These are phyloP conservation scores for Cryphonectria parasitica DNA, from an alignment of 2,329 filamentous ascomycete genomes.

Conservation along the genomic window DNA sequence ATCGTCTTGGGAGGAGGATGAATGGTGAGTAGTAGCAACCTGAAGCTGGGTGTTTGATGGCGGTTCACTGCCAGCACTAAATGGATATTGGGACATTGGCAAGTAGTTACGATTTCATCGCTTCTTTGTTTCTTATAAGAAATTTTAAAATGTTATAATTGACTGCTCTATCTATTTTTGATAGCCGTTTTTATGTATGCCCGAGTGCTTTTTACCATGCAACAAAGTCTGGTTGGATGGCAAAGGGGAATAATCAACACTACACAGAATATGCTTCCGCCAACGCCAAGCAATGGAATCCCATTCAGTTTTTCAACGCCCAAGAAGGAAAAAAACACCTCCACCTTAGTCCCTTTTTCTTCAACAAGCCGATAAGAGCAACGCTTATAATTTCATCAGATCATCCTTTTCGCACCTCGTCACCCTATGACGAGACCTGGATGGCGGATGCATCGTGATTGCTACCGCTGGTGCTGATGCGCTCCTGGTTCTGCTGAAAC, in stretches of 20 bases:
- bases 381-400: conserved; percentile 29
- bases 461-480: conserved; percentile 5
- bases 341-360: not conserved
- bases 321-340: not conserved
- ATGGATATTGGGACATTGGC: conserved; percentile 6
- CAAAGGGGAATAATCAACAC: conserved; percentile 25
- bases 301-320: not conserved
- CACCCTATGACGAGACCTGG: conserved; percentile 26
- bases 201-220: conserved; percentile 9
- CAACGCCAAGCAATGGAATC: conserved; percentile 25
- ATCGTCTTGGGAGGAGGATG: not conserved
- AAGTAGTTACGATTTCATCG: conserved; percentile 24
- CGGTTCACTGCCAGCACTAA: not conserved
- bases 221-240: conserved; percentile 9
- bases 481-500: conserved; percentile 27
- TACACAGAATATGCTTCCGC: conserved; percentile 12
- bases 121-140: not conserved
- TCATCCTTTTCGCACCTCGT: not conserved
- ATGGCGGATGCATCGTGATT: conserved; percentile 22
- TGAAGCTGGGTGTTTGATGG: not conserved
- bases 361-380: conserved; percentile 13
- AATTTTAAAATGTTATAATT: conserved; percentile 1
- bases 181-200: conserved; percentile 3
- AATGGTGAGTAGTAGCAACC: not conserved
- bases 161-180: conserved; percentile 4